A percentile compares a stretch with the other conserved stretches of the same genome.
These are phyloP conservation scores for Spizellomyces punctatus DNA, from an alignment of 192 early-diverging fungal species.

Conservation along the genomic window DNA sequence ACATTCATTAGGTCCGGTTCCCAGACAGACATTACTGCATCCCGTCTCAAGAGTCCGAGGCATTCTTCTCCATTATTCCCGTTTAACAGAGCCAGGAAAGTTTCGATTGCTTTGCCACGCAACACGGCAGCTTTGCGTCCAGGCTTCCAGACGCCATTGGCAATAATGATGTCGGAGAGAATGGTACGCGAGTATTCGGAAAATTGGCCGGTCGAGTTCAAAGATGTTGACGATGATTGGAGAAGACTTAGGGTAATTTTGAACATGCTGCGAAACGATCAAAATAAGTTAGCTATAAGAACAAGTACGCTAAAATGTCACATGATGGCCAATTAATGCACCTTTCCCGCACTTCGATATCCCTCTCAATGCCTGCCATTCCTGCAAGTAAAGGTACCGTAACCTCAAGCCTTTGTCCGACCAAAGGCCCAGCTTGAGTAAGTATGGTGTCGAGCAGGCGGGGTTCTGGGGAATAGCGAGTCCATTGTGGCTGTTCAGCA, in stretches of 20 bases:
- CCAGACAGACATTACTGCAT: not conserved
- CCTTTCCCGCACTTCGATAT: slow-evolving; percentile 51
- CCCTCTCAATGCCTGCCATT: slow-evolving; percentile 31
- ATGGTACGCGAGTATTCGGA: slow-evolving; percentile 25
- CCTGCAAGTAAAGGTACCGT: slow-evolving; percentile 40
- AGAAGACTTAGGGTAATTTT: slow-evolving; percentile 38
- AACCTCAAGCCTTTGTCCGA: slow-evolving; percentile 40
- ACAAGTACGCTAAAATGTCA: not conserved
- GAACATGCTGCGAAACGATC: slow-evolving; percentile 27
- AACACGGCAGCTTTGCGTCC: slow-evolving; percentile 40
- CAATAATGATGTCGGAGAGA: slow-evolving; percentile 38
- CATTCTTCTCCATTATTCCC: not conserved
- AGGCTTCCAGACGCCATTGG: slow-evolving; percentile 47
- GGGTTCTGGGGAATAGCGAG: slow-evolving; percentile 45
- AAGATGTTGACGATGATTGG: not conserved
- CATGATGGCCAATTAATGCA: slow-evolving; percentile 2
- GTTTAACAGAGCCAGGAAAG: slow-evolving; percentile 22
- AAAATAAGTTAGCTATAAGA: not conserved
- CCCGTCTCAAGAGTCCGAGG: slow-evolving; percentile 9
- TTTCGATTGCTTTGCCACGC: slow-evolving; percentile 34
- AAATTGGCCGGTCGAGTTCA: slow-evolving; percentile 37
- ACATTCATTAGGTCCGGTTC: slow-evolving; percentile 33
- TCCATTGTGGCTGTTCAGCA: slow-evolving; percentile 36
- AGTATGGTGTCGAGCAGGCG: slow-evolving; percentile 40
- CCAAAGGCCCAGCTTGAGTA: slow-evolving; percentile 24